Base-by-base conservation (phyloP, 2,329 filamentous ascomycete genomes). In the Microsporum canis region DNA sequence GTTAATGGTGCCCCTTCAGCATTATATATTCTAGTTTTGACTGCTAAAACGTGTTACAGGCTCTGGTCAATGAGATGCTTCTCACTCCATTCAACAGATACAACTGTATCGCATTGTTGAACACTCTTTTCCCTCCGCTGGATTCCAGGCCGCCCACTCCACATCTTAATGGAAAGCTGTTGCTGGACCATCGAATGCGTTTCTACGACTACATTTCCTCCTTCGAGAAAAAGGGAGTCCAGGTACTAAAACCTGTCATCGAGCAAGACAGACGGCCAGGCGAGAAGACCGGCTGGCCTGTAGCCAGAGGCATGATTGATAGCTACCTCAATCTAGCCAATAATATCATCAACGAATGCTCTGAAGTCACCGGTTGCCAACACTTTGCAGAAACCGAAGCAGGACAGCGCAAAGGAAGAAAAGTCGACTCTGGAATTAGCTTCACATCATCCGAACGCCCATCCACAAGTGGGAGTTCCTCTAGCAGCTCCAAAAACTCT, bases 21-120 rank as follows among this genome's bases (percentile, higher is more conserved):
- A 36, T 41, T 64, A 71, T 63, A 56, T 60, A 58, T 41, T 34
- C 3, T 29, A 10, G 12, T 33, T n/a, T 51, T 47, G 33, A 29
- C 62, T n/a, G 60, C 60, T 47, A n/a, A 56, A 17, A 43, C n/a
- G 12, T 31, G n/a, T 29, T 49, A 12, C 62, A 84, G 82, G 82
- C 83, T 62, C 73, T 87, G 68, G 80, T 87, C 71, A 86, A 87
- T 66, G 84, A 87, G 66, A 78, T 87, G 66, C 80, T 82, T 31
- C 75, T 85, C 34, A 75, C 79, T 36, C 83, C 83, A 0, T 85
- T 84, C 72, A 83, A 83, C 74, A 85, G 84, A 70, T 78, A 80
- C 67, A 86, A 86, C 69, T 85, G 84, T 68, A 77, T 86, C 64
- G 84, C 83, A 59, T 84, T 87, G 79, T 79, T 87, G 58, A 87